A percentile compares a stretch with the other conserved stretches of the same genome.
Evolutionary conservation across 1,284 basidiomycete genomes (phyloP).

Genomic region (Tilletia horrida): DNA sequence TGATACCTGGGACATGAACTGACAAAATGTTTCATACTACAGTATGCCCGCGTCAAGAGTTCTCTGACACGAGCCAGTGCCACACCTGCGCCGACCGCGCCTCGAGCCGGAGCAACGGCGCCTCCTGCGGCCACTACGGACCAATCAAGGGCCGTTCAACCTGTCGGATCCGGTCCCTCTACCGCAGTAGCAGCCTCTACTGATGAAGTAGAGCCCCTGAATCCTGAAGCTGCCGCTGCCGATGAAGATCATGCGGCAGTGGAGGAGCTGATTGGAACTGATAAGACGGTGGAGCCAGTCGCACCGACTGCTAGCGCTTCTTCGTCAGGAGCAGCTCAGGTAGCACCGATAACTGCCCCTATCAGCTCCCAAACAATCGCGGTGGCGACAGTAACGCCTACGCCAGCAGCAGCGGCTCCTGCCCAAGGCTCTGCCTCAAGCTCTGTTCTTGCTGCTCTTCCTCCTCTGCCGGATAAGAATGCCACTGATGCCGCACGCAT

Average conservation of each 20-base stretch:
- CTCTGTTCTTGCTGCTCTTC: background rate
- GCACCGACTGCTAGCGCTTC: too few species aligned
- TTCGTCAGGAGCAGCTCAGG: too few species aligned
- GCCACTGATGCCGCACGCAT: background rate
- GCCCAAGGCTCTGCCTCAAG: background rate
- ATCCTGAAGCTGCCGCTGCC: too few species aligned
- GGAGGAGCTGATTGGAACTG: too few species aligned
- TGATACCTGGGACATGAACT: too few species aligned
- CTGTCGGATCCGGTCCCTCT: background rate
- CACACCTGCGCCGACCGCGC: background rate
- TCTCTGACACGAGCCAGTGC: slow-evolving; percentile 12
- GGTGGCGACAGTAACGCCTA: too few species aligned
- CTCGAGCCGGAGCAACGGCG: background rate
- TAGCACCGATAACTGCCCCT: too few species aligned
- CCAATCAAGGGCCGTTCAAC: background rate
- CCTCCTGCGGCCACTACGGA: background rate
- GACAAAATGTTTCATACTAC: too few species aligned
- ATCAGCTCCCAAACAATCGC: too few species aligned
- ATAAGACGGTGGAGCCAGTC: too few species aligned
- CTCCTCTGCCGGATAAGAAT: background rate
- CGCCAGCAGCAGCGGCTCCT: background rate
- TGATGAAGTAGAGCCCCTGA: too few species aligned
- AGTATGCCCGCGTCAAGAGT: slow-evolving; percentile 8
- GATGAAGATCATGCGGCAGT: too few species aligned
- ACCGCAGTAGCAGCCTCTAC: background rate